Percentiles rank a stretch among this genome's conserved stretches.
phyloP scores from a whole-genome alignment of 2,329 filamentous ascomycete species.

The Mycosphaerella sp. region DNA sequence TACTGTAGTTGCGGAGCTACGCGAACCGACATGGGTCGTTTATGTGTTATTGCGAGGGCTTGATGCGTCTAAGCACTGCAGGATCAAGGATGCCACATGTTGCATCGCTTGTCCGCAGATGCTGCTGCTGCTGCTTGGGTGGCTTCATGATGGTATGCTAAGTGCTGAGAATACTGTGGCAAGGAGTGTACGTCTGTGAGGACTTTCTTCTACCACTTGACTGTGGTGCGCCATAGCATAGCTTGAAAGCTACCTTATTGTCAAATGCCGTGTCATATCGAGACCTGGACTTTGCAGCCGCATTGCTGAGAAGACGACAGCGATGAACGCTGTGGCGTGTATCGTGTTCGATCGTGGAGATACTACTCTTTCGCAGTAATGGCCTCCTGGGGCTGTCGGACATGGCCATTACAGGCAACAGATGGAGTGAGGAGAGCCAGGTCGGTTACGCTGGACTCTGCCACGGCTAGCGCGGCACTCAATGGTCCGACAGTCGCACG shows the following conservation, averaged over 20 bases:
- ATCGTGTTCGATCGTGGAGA: neutral
- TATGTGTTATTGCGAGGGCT: slow-evolving; percentile 4
- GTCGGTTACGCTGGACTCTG: neutral
- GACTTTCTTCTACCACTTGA: neutral
- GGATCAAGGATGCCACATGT: neutral
- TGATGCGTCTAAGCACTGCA: slow-evolving; percentile 2
- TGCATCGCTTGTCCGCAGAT: neutral
- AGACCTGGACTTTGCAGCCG: neutral
- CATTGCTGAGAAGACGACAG: neutral
- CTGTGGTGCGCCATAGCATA: neutral
- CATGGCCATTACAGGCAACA: neutral
- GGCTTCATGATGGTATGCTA: neutral
- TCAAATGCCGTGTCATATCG: neutral
- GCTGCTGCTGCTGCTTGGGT: neutral
- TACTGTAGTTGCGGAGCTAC: neutral
- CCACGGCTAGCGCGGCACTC: neutral
- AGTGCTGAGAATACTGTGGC: neutral
- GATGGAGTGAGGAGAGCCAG: neutral
- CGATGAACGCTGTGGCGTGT: neutral
- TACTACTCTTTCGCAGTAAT: neutral
- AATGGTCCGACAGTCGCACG: neutral
- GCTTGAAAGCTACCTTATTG: neutral
- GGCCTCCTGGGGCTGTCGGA: neutral
- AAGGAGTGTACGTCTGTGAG: neutral
- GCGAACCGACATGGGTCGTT: neutral